Base-by-base conservation (phyloP, 345 rosid genomes). In the Cardamine chenopodiifolia region DNA sequence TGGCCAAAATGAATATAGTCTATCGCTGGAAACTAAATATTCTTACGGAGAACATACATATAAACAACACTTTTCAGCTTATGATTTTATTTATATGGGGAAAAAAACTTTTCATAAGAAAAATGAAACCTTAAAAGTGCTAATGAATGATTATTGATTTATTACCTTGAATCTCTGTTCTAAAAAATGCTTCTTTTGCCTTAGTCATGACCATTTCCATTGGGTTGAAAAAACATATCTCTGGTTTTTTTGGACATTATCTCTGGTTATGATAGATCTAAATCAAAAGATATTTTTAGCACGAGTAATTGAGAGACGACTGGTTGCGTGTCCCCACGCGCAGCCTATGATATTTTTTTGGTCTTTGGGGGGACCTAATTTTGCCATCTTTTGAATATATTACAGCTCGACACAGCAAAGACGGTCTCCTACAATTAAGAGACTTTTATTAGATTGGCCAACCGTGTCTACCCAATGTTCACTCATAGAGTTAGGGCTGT, bases 401-500 rank as follows among this genome's bases (percentile, higher is more conserved):
- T 76, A 79, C 82, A 78, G 75, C 78, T 73, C 5, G 76, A 68
- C 68, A 71, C 72, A 66, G 76, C 70, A 59, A 20, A 67, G 53
- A 57, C 42, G 57, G 84, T 79, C 77, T 83, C 79, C 79, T 53
- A n/a, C 71, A 78, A 58, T 68, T 48, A 53, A 48, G 62, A 75
- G 79, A 63, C 7, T 32, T 56, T 28, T 17, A 14, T 6, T 15
- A 65, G 15, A 20, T 15, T 11, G 5, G 69, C 64, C 80, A 1
- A 83, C 84, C 84, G 84, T 83, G 66, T 73, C 50, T 4, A 10
- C 4, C 20, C 9, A 8, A 0, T n/a, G 75, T 76, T 76, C 86
- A 71, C 78, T 68, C 61, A 66, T 76, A 66, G 2, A n/a, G n/a
- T n/a, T n/a, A n/a, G n/a, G n/a, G n/a, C n/a, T n/a, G n/a, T n/a